Evolutionary conservation across 768 basidiomycete species (phyloP), one percentile per base, ranked within the genome.

Genomic region (Mycena indigotica): DNA sequence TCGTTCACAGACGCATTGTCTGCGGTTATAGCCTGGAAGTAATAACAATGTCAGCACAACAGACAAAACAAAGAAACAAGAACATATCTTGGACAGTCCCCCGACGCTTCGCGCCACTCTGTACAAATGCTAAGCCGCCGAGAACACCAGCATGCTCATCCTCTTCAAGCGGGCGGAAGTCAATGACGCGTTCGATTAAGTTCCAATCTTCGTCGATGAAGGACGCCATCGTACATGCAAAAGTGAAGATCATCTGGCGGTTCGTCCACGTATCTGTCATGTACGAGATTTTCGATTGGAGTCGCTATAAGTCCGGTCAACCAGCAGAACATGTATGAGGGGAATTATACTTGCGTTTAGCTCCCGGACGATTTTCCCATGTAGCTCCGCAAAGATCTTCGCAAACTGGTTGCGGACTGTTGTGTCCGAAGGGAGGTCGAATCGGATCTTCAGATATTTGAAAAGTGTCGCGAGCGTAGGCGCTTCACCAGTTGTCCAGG

Each of bases 1-100:
- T 75, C 66, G 45, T 76, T 75, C 17, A 68, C 60, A 0, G 66
- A 60, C 0, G 72, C 75, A 65, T 77, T 77, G 57, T 76, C 71
- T 16, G 66, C 69, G 1, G 70, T 67, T n/a, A 75, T 13, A 41
- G 52, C 60, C 21, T 67, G 50, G 60, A 65, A 56, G 68, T 71
- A 40, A 55, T 16, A 2, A n/a, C 46, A 19, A 17, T 55, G 46
- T 56, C 53, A 54, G 62, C 58, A 52, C 57, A 52, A 29, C n/a
- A 44, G 50, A 35, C 45, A 52, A 38, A n/a, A 24, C 41, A 21
- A 28, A 52, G 40, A 57, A 32, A 53, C 57, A 39, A 50, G 21
- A 24, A 72, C 73, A 65, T 60, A 76, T 75, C 72, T 76, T 75
- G 50, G 74, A 53, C 1, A 75, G 52, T 29, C 60, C 51, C 2